A percentile compares a stretch with the other conserved stretches of the same genome.
phyloP scores from a whole-genome alignment of 176 grass and related monocot species.

The Elaeis guineensis region DNA sequence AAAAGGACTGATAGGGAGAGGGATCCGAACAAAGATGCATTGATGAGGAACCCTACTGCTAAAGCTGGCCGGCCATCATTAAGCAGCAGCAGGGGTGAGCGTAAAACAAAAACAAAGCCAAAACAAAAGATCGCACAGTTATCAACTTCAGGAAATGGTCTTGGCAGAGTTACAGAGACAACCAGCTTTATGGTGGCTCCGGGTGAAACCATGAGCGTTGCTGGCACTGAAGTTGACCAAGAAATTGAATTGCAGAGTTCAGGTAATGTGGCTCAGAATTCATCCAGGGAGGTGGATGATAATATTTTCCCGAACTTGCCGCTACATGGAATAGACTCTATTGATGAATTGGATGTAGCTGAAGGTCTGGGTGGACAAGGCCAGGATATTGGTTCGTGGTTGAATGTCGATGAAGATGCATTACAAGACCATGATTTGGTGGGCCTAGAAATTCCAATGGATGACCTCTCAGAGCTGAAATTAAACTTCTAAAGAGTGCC shows the following conservation, averaged over 20 bases:
- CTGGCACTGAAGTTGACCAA: slow-evolving; percentile 11
- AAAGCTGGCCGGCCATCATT: slow-evolving; percentile 55
- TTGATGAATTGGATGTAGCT: slow-evolving; percentile 42
- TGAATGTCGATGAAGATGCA: slow-evolving; percentile 25
- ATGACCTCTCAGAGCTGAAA: slow-evolving; percentile 60
- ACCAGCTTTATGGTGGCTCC: slow-evolving; percentile 15
- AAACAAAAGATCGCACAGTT: slow-evolving; percentile 76
- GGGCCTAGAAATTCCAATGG: slow-evolving; percentile 45
- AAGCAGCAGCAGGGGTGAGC: slow-evolving; percentile 56
- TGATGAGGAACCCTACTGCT: slow-evolving; percentile 36
- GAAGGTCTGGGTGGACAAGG: slow-evolving; percentile 44
- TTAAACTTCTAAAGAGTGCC: slow-evolving; percentile 31
- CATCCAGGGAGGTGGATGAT: slow-evolving; percentile 21
- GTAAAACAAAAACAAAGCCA: slow-evolving; percentile 67
- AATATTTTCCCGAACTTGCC: slow-evolving; percentile 24
- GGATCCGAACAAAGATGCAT: slow-evolving; percentile 54
- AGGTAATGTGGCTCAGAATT: slow-evolving; percentile 7
- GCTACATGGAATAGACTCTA: slow-evolving; percentile 18
- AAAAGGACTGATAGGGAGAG: slow-evolving; percentile 59
- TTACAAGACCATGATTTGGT: slow-evolving; percentile 53
- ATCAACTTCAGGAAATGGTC: slow-evolving; percentile 59
- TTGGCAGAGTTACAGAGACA: slow-evolving; percentile 39
- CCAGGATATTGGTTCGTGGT: slow-evolving; percentile 51
- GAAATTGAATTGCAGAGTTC: slow-evolving; percentile 20
- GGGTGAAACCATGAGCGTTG: slow-evolving; percentile 5